Evolutionary conservation across 805 yeast genomes (phyloP).

Genomic region (Barnettozyma botsteinii): DNA sequence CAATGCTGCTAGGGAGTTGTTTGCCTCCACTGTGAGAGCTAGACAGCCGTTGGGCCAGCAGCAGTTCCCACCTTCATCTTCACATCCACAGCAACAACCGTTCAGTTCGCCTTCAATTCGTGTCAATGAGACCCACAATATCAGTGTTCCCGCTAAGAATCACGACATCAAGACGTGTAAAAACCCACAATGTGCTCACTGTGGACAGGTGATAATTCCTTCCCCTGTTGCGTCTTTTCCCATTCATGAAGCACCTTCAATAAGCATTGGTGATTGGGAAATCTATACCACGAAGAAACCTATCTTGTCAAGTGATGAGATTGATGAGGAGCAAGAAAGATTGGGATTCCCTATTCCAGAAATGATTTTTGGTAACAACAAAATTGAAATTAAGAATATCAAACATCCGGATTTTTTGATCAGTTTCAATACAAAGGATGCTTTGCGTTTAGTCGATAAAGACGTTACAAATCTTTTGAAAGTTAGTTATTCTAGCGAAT

Average conservation of each 20-base stretch:
- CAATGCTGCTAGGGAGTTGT: constrained; percentile 61
- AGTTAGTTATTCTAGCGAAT: constrained; percentile 83
- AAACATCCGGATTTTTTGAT: constrained; percentile 38
- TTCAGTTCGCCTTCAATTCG: constrained; percentile 3
- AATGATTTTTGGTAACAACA: constrained; percentile 91
- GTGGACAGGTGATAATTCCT: constrained; percentile 75
- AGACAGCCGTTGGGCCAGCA: constrained; percentile 22
- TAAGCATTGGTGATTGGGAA: constrained; percentile 68
- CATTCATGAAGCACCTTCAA: constrained; percentile 60
- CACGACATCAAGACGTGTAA: constrained; percentile 29
- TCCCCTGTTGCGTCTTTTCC: constrained; percentile 66
- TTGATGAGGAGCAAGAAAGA: constrained; percentile 54
- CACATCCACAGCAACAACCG: background rate
- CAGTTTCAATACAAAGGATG: constrained; percentile 73
- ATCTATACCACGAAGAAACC: constrained; percentile 70
- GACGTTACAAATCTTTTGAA: constrained; percentile 46
- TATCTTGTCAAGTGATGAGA: constrained; percentile 65
- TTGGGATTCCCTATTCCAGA: constrained; percentile 87
- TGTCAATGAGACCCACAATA: constrained; percentile 7
- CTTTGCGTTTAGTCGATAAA: constrained; percentile 54
- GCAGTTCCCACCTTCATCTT: background rate
- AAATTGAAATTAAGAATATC: constrained; percentile 45
- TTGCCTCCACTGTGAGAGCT: constrained; percentile 32
- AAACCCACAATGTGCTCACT: constrained; percentile 49
- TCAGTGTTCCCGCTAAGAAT: constrained; percentile 37